Base-by-base conservation (phyloP, 2,329 filamentous ascomycete genomes). In the Cladosporium velox region DNA sequence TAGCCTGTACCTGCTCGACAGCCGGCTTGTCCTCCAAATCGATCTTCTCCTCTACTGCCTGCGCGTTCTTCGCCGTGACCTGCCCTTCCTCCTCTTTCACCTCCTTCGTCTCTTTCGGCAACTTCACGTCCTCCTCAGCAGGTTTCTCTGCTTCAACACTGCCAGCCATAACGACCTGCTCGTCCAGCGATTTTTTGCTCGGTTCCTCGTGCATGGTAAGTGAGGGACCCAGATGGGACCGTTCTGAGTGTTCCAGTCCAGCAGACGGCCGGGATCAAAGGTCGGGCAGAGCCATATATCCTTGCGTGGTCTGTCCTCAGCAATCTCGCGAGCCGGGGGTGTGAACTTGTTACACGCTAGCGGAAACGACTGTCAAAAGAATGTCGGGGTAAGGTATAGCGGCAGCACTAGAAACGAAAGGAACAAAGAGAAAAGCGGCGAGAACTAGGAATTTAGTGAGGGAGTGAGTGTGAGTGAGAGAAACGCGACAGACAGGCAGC, bases 301-400 rank as follows among this genome's bases (percentile, higher is more conserved):
- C 61, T 64, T 34, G 61, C 38, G 14, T 47, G 61, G 61, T 64
- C 61, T 57, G 61, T 64, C 55, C 61, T 57, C 34, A 30, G 61
- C 35, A 64, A 64, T 64, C 51, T 64, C 61, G 61, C 61, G 35
- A 64, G 55, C 28, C 51, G 51, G 59, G 59, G 61, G 34, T 47
- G 41, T 47, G 41, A 47, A 47, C 34, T 35, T 55, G 32, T 64
- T 55, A 54, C 61, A 57, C 61, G 61, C 61, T 64, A 64, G 61
- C 49, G 61, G 51, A 41, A 64, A 64, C 61, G 34, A 57, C 15
- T 55, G 61, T 64, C 51, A 30, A 64, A 47, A 47, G 49, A 55
- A 54, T 54, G 51, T 64, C 35, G 57, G 57, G 57, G 57, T 35
- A 24, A 30, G 30, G 15, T 30, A 47, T 59, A 59, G 57, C 38